Percentiles rank a stretch among this genome's conserved stretches.
phyloP scores from a whole-genome alignment of 192 early-diverging fungal species.

The Funneliformis geosporum region DNA sequence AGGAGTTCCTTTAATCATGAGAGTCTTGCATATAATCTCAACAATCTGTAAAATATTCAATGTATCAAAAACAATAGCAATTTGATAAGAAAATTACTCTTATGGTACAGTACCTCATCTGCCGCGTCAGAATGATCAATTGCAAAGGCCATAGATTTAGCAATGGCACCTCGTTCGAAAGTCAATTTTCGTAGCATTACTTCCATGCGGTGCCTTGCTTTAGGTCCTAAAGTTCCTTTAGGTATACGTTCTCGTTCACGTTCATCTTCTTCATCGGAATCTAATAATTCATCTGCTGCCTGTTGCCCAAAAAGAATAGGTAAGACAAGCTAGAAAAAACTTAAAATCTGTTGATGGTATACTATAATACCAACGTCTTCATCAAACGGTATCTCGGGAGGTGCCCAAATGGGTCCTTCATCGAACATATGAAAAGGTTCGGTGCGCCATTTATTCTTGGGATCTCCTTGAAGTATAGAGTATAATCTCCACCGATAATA shows the following conservation, averaged over 20 bases:
- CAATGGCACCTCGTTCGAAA: constrained; percentile 61
- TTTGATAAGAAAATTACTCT: not conserved
- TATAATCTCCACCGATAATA: constrained; percentile 94
- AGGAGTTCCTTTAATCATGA: constrained; percentile 58
- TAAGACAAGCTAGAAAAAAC: constrained; percentile 29
- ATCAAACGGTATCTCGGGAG: constrained; percentile 72
- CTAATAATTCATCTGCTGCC: constrained; percentile 34
- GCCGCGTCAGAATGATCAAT: constrained; percentile 83
- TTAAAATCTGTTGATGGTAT: constrained; percentile 24
- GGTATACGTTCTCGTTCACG: constrained; percentile 43
- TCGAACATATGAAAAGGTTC: constrained; percentile 89
- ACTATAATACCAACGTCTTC: constrained; percentile 54
- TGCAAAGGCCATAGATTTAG: constrained; percentile 78
- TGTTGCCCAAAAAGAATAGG: constrained; percentile 30
- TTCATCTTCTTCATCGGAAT: constrained; percentile 58
- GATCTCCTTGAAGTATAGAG: constrained; percentile 85
- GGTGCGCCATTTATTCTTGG: constrained; percentile 66
- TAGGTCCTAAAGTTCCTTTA: constrained; percentile 52
- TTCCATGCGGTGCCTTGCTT: constrained; percentile 49
- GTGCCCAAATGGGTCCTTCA: constrained; percentile 79
- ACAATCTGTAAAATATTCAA: constrained; percentile 53
- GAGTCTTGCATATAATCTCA: constrained; percentile 61
- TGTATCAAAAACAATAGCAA: constrained; percentile 4
- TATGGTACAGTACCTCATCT: constrained; percentile 52
- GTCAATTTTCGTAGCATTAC: constrained; percentile 48